Evolutionary conservation across 495 filamentous ascomycete genomes (phyloP).

Genomic region (Daldinia bambusicola): DNA sequence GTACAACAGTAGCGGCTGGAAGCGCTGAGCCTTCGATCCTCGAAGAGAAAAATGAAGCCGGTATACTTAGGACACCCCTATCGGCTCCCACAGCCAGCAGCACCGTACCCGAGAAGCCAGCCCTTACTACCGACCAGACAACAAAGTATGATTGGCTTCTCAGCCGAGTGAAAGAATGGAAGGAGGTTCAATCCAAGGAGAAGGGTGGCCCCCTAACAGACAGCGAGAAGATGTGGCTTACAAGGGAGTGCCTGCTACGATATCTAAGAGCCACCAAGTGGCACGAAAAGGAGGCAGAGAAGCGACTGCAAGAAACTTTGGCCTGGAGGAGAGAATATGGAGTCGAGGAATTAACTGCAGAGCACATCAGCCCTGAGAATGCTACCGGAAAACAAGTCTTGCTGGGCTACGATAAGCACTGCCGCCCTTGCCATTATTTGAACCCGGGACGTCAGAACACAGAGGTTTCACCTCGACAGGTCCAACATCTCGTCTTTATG

Average conservation of each 20-base stretch:
- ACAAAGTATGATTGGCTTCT: conserved; percentile 83
- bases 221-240: conserved; percentile 87
- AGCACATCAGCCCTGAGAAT: conserved; percentile 89
- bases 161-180: conserved; percentile 72
- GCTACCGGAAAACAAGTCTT: conserved; percentile 95
- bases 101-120: conserved; percentile 61
- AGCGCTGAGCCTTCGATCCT: conserved; percentile 46
- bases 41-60: conserved; percentile 54
- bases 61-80: conserved; percentile 76
- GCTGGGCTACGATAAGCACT: conserved; percentile 85
- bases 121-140: conserved; percentile 80
- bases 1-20: conserved; percentile 20
- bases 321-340: conserved; percentile 92
- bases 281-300: conserved; percentile 77
- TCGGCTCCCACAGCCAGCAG: conserved; percentile 64
- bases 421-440: conserved; percentile 87
- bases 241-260: conserved; percentile 88
- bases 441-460: conserved; percentile 93
- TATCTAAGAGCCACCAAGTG: conserved; percentile 95
- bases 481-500: conserved; percentile 96
- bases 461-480: conserved; percentile 84
- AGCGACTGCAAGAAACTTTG: conserved; percentile 80
- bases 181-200: conserved; percentile 72
- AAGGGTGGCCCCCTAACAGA: conserved; percentile 75
- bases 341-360: conserved; percentile 74